Conservation (phyloP, 2,329 filamentous ascomycete species). For the Pseudopithomyces chartarum region DNA sequence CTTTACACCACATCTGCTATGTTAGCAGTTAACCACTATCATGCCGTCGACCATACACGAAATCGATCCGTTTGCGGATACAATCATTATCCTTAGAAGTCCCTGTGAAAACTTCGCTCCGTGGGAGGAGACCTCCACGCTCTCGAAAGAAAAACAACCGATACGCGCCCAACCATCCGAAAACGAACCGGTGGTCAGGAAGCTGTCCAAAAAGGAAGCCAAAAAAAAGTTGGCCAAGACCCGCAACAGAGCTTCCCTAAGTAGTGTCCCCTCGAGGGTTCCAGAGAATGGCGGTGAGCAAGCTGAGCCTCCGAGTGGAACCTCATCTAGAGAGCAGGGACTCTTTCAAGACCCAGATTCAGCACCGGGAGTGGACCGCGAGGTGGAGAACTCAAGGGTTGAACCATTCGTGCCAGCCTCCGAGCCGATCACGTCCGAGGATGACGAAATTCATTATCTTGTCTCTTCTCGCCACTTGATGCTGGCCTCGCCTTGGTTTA, state of each 20-base stretch:
- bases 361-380: slow-evolving; percentile 1
- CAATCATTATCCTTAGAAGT: background rate
- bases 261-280: background rate
- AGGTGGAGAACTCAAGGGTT: background rate
- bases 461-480: slow-evolving; percentile 11
- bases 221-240: background rate
- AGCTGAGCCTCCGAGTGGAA: slow-evolving; percentile 3
- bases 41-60: background rate
- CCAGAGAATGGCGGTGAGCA: slow-evolving; percentile 1
- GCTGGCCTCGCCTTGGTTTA: slow-evolving; percentile 6
- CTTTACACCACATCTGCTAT: background rate
- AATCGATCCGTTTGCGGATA: slow-evolving; percentile 1
- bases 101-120: background rate
- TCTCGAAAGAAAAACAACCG: slow-evolving; percentile 5
- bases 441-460: slow-evolving; percentile 9
- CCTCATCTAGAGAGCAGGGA: slow-evolving; percentile 3
- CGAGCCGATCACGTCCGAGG: background rate
- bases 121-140: slow-evolving; percentile 1
- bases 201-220: background rate
- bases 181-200: background rate
- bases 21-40: background rate
- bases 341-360: slow-evolving; percentile 1
- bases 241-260: background rate
- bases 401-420: background rate
- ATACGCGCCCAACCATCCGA: slow-evolving; percentile 3